Conservation (phyloP, 1,284 basidiomycete genomes). For the Volvariella volvacea region DNA sequence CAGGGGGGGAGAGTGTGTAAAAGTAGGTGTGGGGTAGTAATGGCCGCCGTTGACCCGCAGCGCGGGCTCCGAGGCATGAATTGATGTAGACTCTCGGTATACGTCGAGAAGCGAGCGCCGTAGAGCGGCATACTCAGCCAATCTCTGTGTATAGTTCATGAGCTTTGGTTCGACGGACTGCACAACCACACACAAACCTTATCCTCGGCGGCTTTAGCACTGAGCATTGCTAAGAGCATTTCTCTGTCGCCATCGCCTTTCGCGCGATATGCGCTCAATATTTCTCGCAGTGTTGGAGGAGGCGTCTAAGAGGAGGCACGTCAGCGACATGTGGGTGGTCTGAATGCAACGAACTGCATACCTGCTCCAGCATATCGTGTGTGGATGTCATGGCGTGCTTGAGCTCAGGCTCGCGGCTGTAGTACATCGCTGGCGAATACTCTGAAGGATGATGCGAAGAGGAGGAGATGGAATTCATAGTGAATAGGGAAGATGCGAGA, state of each 20-base stretch:
- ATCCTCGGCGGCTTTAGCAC: conserved; percentile 86
- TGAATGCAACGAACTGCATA: conserved; percentile 11
- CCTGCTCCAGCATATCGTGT: conserved; percentile 31
- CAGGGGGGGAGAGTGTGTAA: conserved; percentile 23
- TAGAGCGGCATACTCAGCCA: conserved; percentile 60
- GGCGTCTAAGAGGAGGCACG: conserved; percentile 39
- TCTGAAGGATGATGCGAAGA: conserved; percentile 18
- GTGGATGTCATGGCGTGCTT: conserved; percentile 25
- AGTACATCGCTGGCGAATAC: conserved; percentile 14
- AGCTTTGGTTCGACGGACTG: conserved; percentile 2
- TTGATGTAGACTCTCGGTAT: conserved; percentile 30
- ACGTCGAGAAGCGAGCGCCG: conserved; percentile 66
- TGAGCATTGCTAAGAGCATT: conserved; percentile 81
- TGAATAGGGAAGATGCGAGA: conserved; percentile 18
- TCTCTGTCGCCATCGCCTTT: conserved; percentile 87
- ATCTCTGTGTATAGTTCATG: conserved; percentile 37
- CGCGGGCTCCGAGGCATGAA: conserved; percentile 11
- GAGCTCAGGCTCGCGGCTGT: conserved; percentile 19
- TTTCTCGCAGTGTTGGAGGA: conserved; percentile 76
- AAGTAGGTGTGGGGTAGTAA: conserved; percentile 28
- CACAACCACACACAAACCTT: conserved; percentile 36
- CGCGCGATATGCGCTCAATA: conserved; percentile 74
- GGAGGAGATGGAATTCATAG: conserved; percentile 25
- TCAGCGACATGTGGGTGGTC: conserved; percentile 7
- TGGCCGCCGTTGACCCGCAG: conserved; percentile 17